Conservation (phyloP, 306 rosid species). For the Cicer judaicum region DNA sequence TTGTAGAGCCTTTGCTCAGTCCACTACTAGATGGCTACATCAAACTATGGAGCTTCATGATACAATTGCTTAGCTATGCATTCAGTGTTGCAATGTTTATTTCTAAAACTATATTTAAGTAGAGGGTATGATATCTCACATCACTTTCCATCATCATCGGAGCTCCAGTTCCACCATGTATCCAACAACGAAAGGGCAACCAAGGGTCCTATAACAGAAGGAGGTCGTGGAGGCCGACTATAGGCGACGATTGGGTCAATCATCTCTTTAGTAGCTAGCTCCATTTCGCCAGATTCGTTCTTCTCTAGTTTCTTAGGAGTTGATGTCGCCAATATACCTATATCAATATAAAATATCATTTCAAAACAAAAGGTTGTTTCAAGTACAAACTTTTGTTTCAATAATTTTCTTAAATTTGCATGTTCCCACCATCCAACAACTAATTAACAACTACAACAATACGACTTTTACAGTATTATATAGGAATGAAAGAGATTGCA, state of each 20-base stretch:
- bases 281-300: slow-evolving; percentile 46
- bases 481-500: slow-evolving; percentile 25
- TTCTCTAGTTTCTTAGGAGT: slow-evolving; percentile 54
- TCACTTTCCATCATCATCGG: slow-evolving; percentile 57
- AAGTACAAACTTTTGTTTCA: slow-evolving; percentile 1
- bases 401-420: not conserved
- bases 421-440: slow-evolving; percentile 12
- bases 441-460: not conserved
- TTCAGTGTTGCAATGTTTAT: slow-evolving; percentile 45
- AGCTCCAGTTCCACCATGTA: slow-evolving; percentile 49
- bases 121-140: slow-evolving; percentile 32
- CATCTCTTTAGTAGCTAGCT: slow-evolving; percentile 52
- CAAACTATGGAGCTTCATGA: slow-evolving; percentile 45
- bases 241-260: slow-evolving; percentile 59
- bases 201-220: slow-evolving; percentile 71
- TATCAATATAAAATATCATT: slow-evolving; percentile 16
- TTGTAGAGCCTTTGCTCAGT: slow-evolving; percentile 46
- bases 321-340: slow-evolving; percentile 56
- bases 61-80: slow-evolving; percentile 41
- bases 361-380: slow-evolving; percentile 19
- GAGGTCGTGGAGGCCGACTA: slow-evolving; percentile 72
- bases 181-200: slow-evolving; percentile 58
- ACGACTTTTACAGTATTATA: not conserved
- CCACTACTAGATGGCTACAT: slow-evolving; percentile 62
- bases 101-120: slow-evolving; percentile 51